Percentiles rank a stretch among this genome's conserved stretches.
Conservation (phyloP, 2,329 filamentous ascomycete genomes). For the Xylaria digitata region DNA sequence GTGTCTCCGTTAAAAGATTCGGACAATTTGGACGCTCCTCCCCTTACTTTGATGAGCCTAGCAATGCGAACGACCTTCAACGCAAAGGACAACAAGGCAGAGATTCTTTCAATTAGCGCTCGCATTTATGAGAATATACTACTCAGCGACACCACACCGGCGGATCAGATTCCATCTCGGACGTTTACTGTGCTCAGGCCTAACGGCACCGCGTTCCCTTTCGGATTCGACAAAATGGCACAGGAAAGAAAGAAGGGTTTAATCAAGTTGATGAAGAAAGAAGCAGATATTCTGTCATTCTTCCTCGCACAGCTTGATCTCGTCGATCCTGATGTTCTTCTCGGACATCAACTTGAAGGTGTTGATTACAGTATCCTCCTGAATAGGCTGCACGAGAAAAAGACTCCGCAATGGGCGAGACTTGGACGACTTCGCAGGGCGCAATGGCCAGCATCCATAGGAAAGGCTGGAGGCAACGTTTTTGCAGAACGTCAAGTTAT, state of each 20-base stretch:
- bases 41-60: slow-evolving; percentile 95
- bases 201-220: slow-evolving; percentile 77
- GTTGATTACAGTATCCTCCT: slow-evolving; percentile 94
- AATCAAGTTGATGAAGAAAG: slow-evolving; percentile 84
- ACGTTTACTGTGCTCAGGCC: slow-evolving; percentile 94
- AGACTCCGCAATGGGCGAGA: slow-evolving; percentile 93
- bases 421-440: slow-evolving; percentile 86
- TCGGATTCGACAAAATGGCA: slow-evolving; percentile 84
- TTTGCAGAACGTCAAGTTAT: slow-evolving; percentile 93
- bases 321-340: slow-evolving; percentile 90
- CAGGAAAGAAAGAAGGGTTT: slow-evolving; percentile 78
- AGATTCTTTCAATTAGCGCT: slow-evolving; percentile 90
- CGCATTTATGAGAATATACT: slow-evolving; percentile 92
- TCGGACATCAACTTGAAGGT: slow-evolving; percentile 96
- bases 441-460: slow-evolving; percentile 88
- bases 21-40: slow-evolving; percentile 84
- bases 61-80: slow-evolving; percentile 90
- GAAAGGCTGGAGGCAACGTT: slow-evolving; percentile 86
- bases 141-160: slow-evolving; percentile 86
- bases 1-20: slow-evolving; percentile 79
- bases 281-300: slow-evolving; percentile 85
- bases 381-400: slow-evolving; percentile 87
- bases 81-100: slow-evolving; percentile 92
- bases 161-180: slow-evolving; percentile 87
- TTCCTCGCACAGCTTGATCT: slow-evolving; percentile 90